Evolutionary conservation across 169 alveolate genomes (phyloP).

Genomic region (Plasmodium inui): DNA sequence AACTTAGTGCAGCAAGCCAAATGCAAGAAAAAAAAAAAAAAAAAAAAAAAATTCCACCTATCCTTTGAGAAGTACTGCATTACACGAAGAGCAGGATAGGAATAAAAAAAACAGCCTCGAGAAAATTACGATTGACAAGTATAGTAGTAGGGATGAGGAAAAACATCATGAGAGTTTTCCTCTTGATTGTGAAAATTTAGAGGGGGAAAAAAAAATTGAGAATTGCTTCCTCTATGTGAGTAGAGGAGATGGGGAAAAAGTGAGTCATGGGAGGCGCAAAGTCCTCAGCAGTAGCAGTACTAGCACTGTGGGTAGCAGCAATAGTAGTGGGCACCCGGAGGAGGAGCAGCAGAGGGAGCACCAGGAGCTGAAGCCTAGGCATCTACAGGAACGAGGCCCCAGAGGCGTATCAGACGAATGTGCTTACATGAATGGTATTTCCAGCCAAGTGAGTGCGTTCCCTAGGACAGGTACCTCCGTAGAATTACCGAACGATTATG

Average conservation of each 20-base stretch:
- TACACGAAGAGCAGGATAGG: neutral
- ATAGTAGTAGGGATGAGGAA: neutral
- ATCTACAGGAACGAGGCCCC: neutral
- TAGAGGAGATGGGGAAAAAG: neutral
- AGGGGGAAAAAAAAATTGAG: neutral
- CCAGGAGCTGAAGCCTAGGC: neutral
- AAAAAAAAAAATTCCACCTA: slow-evolving; percentile 2
- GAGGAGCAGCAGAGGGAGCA: neutral
- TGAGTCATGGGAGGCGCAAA: neutral
- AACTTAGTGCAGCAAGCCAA: neutral
- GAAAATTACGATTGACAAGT: neutral
- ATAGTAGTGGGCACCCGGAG: neutral
- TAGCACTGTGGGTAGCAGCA: neutral
- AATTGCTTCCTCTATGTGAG: neutral
- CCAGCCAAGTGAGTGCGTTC: neutral
- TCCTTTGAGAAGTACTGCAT: neutral
- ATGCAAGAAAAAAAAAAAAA: neutral
- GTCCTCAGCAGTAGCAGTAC: neutral
- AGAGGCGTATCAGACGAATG: neutral
- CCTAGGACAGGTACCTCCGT: neutral
- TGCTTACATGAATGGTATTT: neutral
- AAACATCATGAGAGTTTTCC: neutral
- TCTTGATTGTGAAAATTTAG: neutral
- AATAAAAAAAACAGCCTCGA: neutral
- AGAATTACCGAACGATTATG: neutral